Evolutionary conservation across 345 rosid species (phyloP), one percentile per base, ranked within the genome.

Genomic region (Cardamine chenopodiifolia): DNA sequence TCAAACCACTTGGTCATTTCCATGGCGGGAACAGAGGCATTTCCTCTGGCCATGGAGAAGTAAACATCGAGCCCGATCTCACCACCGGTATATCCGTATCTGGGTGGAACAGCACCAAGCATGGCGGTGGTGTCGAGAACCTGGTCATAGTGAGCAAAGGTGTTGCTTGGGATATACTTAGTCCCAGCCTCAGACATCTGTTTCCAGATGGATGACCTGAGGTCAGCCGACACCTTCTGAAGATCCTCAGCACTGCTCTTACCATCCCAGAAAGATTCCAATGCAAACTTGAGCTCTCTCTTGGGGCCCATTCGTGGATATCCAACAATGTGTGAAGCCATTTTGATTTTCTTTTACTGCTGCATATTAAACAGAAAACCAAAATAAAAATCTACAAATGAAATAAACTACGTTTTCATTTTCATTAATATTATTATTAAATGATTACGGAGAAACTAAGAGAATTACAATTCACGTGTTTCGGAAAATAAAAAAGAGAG

Each of bases 1-100:
- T 95, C 99, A 45, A 95, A 92, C 99, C 99, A 95, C 91, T 95
- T 95, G 81, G 97, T 95, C 99, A 95, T 95, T 78, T 95, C 99
- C 99, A 95, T 95, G 44, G 99, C 99, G 10, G 99, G 97, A 0
- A 87, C 96, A 57, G 93, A 74, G 81, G 98, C 97, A 53, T 94
- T 94, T 75, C 98, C 98, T 84, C 98, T 90, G 78, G 97, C 98
- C 97, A 94, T 91, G 68, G 98, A 94, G 85, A 94, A 94, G 87
- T 85, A 95, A 42, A 82, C 75, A 42, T 87, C 96, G 1, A 88
- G 81, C 17, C 92, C 97, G 10, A 94, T 94, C 92, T 94, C 97
- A 25, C 96, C 98, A 65, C 89, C 85, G 6, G 79, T 86, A 88
- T 91, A 94, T 26, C 89, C 87, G 50, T 94, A 94, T 53, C 97